phyloP scores from a whole-genome alignment of 352 stramenopile species.

The Phytophthora multivora region DNA sequence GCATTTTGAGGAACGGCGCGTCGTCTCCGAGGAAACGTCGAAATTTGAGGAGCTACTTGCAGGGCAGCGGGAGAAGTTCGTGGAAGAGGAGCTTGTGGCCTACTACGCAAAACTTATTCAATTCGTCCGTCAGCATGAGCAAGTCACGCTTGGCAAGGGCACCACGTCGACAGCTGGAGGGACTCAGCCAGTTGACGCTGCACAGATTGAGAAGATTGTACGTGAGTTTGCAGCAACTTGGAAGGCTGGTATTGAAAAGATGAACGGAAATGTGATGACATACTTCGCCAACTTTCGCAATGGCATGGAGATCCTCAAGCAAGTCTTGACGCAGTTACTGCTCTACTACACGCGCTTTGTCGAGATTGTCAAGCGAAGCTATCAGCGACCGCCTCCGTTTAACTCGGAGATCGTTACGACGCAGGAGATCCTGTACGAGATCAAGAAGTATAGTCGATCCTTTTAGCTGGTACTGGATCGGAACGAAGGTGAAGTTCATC shows the following conservation, averaged over 20 bases:
- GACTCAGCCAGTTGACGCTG: slow-evolving; percentile 77
- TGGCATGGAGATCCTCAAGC: slow-evolving; percentile 99
- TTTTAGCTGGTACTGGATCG: slow-evolving; percentile 61
- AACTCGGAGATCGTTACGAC: slow-evolving; percentile 95
- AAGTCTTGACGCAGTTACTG: slow-evolving; percentile 97
- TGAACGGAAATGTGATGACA: slow-evolving; percentile 97
- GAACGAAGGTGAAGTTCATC: slow-evolving; percentile 11
- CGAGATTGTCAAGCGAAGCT: slow-evolving; percentile 95
- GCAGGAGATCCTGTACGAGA: slow-evolving; percentile 97
- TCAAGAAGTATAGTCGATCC: slow-evolving; percentile 97
- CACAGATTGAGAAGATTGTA: slow-evolving; percentile 94
- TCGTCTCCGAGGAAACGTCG: slow-evolving; percentile 94
- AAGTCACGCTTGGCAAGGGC: slow-evolving; percentile 55
- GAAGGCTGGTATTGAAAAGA: slow-evolving; percentile 96
- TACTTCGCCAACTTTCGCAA: slow-evolving; percentile 99
- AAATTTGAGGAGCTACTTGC: slow-evolving; percentile 95
- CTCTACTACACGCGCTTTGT: slow-evolving; percentile 99
- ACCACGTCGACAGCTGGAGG: slow-evolving; percentile 12
- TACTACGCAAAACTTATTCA: slow-evolving; percentile 96
- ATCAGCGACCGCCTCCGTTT: slow-evolving; percentile 80
- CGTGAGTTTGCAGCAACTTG: slow-evolving; percentile 96
- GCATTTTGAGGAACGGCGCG: slow-evolving; percentile 95
- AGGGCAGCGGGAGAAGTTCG: slow-evolving; percentile 95
- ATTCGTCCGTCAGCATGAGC: slow-evolving; percentile 97
- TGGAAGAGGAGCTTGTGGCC: slow-evolving; percentile 95